phyloP scores from a whole-genome alignment of 73 alveolate species.

The Paramecium pentaurelia region DNA sequence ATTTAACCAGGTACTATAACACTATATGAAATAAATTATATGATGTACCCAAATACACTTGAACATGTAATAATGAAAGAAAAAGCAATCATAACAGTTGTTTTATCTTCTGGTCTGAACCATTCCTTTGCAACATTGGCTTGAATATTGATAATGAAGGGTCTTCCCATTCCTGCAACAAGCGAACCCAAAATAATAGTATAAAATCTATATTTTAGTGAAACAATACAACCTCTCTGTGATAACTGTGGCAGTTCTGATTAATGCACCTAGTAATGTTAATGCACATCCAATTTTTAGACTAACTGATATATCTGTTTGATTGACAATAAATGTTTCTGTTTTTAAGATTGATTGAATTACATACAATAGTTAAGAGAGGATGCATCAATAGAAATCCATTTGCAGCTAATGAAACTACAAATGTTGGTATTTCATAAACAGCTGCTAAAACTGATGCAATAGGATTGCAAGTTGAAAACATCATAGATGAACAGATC shows the following conservation, averaged over 20 bases:
- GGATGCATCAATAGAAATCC: slow-evolving; percentile 45
- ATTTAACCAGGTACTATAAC: slow-evolving; percentile 28
- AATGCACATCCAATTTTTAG: slow-evolving; percentile 19
- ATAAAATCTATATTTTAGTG: background rate
- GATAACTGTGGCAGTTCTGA: background rate
- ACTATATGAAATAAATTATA: background rate
- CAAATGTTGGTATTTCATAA: background rate
- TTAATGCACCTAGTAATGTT: slow-evolving; percentile 12
- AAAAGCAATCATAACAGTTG: slow-evolving; percentile 40
- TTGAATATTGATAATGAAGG: slow-evolving; percentile 22
- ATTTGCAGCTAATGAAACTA: slow-evolving; percentile 27
- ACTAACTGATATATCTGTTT: slow-evolving; percentile 10
- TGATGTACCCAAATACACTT: background rate
- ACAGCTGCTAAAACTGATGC: background rate
- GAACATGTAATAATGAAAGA: slow-evolving; percentile 28
- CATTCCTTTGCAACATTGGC: slow-evolving; percentile 51
- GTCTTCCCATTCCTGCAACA: slow-evolving; percentile 40
- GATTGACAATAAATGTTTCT: slow-evolving; percentile 30
- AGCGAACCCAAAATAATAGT: slow-evolving; percentile 27
- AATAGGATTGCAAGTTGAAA: slow-evolving; percentile 39
- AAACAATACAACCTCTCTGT: background rate
- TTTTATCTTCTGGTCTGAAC: slow-evolving; percentile 42
- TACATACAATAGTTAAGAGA: background rate
- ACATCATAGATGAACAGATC: slow-evolving; percentile 49
- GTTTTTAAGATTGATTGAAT: background rate